Base-by-base conservation (phyloP, 306 rosid genomes). In the Senna siamea region DNA sequence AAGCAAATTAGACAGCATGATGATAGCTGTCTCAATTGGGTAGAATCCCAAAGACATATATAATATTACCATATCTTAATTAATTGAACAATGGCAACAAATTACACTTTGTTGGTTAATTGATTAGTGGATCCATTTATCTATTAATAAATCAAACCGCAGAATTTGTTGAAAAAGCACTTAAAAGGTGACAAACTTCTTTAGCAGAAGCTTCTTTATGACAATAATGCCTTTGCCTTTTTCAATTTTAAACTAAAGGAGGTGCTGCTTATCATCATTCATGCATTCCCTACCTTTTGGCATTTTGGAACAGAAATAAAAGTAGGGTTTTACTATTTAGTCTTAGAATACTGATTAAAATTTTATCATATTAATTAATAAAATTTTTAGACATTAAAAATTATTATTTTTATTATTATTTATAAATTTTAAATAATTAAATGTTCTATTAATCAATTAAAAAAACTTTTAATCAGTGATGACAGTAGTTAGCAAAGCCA, bases 181-280 rank as follows among this genome's bases (percentile, higher is more conserved):
- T 17, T 26, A 53, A 72, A 61, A 59, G 69, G 54, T 19, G 38
- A 72, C 55, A 17, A 18, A 35, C 38, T 18, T 43, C 22, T 72
- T 74, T 70, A 46, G 69, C 13, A 51, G 76, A 82, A 80, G 79
- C 76, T 82, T 80, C 76, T 68, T 68, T 68, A 35, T n/a, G 1
- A 68, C 74, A 68, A 84, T 76, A 76, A 66, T 66, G 79, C 56
- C 17, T 52, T 53, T 35, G 28, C 4, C 30, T 37, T 61, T 61
- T 9, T 10, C 75, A 80, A 63, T 78, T 76, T 51, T 28, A 69
- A 53, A 52, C 58, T 12, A 82, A 77, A 55, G 72, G 61, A 70
- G 78, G 69, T 81, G 74, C 79, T 81, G 50, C 56, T 56, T 28
- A 54, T 81, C 76, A 80, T 84, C 32, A 84, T 72, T 78, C 70